These are phyloP conservation scores for Coemansia sp. DNA, from an alignment of 192 early-diverging fungal species.

Conservation along the genomic window DNA sequence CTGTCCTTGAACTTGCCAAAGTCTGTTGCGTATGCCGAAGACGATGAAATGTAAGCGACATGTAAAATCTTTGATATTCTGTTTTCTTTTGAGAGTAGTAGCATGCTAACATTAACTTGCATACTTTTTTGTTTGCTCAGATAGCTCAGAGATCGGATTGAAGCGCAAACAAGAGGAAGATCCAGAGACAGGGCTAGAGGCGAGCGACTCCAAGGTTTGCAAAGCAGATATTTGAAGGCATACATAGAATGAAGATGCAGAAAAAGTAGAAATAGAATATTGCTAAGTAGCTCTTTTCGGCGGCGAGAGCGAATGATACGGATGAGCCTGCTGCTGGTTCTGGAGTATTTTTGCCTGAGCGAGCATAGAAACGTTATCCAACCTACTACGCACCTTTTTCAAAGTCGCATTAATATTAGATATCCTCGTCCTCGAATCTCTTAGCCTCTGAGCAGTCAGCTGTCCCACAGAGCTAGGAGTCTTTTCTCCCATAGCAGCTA, in stretches of 20 bases:
- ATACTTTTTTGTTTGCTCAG: background rate
- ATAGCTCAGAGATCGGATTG: constrained; percentile 5
- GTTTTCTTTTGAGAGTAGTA: background rate
- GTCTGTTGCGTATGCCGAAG: constrained; percentile 67
- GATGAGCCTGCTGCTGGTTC: constrained; percentile 13
- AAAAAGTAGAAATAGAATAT: background rate
- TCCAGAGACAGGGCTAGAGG: background rate
- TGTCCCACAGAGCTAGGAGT: constrained; percentile 14
- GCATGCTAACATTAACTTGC: background rate
- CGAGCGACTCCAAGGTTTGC: constrained; percentile 4
- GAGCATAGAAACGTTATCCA: constrained; percentile 52
- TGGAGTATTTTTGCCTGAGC: constrained; percentile 50
- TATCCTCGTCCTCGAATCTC: constrained; percentile 33
- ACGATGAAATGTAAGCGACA: constrained; percentile 32
- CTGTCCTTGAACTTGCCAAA: constrained; percentile 79
- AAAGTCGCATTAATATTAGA: constrained; percentile 36
- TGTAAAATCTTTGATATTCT: background rate
- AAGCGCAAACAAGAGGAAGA: constrained; percentile 22
- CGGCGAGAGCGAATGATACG: background rate
- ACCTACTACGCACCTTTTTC: constrained; percentile 38
- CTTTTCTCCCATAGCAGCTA: background rate
- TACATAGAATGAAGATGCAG: background rate
- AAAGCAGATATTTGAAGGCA: background rate
- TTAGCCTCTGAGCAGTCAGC: constrained; percentile 32
- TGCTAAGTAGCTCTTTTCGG: background rate